phyloP scores from a whole-genome alignment of 75 land plant genomes.

The Chamaecyparis obtusa region DNA sequence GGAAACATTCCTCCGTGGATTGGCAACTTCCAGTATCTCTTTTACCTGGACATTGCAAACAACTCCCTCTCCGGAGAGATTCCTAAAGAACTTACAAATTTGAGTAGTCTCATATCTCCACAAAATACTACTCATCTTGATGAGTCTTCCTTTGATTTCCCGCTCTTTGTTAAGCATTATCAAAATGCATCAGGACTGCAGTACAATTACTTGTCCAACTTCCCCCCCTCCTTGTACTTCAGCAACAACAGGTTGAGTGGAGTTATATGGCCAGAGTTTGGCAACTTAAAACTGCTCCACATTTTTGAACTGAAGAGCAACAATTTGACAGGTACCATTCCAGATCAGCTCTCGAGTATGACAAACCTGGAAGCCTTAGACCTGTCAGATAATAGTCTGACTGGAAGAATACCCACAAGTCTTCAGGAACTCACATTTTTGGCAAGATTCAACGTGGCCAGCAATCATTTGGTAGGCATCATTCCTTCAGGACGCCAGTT shows the following conservation, averaged over 20 bases:
- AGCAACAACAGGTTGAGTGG: constrained; percentile 31
- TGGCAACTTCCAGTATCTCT: constrained; percentile 40
- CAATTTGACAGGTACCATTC: constrained; percentile 56
- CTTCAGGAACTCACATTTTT: constrained; percentile 52
- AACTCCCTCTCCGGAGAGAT: constrained; percentile 62
- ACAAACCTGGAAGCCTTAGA: constrained; percentile 48
- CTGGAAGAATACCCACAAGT: constrained; percentile 52
- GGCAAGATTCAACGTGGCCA: constrained; percentile 60
- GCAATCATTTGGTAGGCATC: constrained; percentile 54
- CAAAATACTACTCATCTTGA: constrained; percentile 4
- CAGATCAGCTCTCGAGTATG: constrained; percentile 44
- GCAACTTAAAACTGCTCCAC: constrained; percentile 42
- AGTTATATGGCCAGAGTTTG: constrained; percentile 32
- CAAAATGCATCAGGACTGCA: constrained; percentile 13
- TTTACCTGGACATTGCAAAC: constrained; percentile 72
- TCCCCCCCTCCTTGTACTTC: constrained; percentile 31
- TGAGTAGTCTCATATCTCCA: constrained; percentile 20
- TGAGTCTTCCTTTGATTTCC: not conserved
- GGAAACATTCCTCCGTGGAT: constrained; percentile 66
- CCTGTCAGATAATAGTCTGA: constrained; percentile 51
- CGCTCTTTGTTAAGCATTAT: constrained; percentile 10
- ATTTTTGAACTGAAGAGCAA: constrained; percentile 56
- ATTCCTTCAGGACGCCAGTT: constrained; percentile 71
- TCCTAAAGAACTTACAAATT: constrained; percentile 39
- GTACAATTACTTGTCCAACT: constrained; percentile 17